Evolutionary conservation across 495 filamentous ascomycete species (phyloP).

Genomic region (Lasiosphaeria miniovina): DNA sequence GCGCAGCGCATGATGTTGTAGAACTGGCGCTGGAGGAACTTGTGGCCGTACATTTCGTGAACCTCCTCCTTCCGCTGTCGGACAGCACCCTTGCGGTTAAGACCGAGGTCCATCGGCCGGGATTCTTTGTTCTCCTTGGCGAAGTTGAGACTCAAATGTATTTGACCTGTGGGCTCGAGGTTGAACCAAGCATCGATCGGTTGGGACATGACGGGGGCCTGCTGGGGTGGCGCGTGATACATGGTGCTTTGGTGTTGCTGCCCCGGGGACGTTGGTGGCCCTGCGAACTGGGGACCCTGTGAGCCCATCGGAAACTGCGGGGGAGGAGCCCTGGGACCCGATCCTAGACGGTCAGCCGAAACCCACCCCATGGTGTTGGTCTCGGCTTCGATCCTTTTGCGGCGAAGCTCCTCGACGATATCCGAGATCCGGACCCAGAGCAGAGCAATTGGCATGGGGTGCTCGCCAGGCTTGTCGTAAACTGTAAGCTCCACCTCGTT

Average conservation of each 20-base stretch:
- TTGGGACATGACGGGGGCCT: conserved; percentile 47
- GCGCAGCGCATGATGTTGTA: conserved; percentile 99
- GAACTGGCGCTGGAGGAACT: conserved; percentile 95
- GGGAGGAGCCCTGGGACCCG: conserved; percentile 47
- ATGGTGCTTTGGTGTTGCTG: conserved; percentile 17
- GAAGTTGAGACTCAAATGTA: conserved; percentile 81
- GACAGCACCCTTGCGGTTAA: conserved; percentile 93
- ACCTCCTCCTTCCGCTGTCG: conserved; percentile 96
- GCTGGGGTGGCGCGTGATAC: conserved; percentile 31
- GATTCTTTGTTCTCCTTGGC: conserved; percentile 48
- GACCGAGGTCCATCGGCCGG: conserved; percentile 76
- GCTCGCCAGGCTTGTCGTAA: conserved; percentile 89
- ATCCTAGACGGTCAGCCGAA: conserved; percentile 86
- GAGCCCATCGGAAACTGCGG: conserved; percentile 55
- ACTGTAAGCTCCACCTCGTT: conserved; percentile 98
- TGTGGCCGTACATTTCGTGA: conserved; percentile 97
- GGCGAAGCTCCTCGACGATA: conserved; percentile 94
- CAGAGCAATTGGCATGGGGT: conserved; percentile 89
- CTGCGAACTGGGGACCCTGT: conserved; percentile 43
- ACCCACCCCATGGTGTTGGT: conserved; percentile 91
- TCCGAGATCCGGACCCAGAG: conserved; percentile 96
- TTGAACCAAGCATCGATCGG: conserved; percentile 96
- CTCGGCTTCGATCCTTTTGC: conserved; percentile 95
- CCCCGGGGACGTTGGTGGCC: conserved; percentile 33
- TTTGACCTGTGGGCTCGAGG: conserved; percentile 87